Conservation (phyloP, 139 green algal genomes). For the Tetraselmis striata region DNA sequence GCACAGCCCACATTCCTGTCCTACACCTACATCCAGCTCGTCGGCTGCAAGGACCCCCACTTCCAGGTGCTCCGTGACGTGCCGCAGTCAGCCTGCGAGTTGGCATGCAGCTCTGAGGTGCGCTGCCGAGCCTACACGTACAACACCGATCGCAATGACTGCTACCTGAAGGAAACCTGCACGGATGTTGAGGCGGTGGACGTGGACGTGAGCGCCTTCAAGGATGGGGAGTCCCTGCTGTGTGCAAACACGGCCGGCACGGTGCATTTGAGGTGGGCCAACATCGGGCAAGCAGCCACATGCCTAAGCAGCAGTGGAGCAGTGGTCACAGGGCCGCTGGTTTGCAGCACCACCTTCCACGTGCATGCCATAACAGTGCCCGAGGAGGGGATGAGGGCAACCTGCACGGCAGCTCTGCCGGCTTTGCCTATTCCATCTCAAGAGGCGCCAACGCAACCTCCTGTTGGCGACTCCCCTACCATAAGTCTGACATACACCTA, state of each 20-base stretch:
- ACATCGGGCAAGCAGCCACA: background rate
- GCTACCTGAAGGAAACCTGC: background rate
- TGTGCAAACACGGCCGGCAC: background rate
- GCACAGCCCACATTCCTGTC: too few relatives aligned
- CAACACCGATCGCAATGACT: background rate
- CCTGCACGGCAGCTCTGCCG: too few relatives aligned
- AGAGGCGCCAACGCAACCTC: too few relatives aligned
- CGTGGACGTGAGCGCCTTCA: background rate
- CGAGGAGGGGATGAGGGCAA: too few relatives aligned
- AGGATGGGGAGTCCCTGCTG: background rate
- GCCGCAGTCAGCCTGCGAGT: background rate
- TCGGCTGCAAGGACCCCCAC: background rate
- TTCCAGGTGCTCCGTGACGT: background rate
- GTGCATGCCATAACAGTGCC: too few relatives aligned
- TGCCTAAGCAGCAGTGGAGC: background rate
- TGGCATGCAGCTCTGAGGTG: background rate
- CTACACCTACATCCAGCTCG: background rate
- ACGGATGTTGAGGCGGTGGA: background rate
- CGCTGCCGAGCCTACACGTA: background rate
- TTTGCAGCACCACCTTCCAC: too few relatives aligned
- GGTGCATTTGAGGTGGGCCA: background rate
- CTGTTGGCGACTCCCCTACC: too few relatives aligned
- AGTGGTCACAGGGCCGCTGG: background rate
- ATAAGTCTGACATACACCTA: too few relatives aligned
- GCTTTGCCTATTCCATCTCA: too few relatives aligned